phyloP scores from a whole-genome alignment of 1,284 basidiomycete genomes.

The Volvariella surrecta region DNA sequence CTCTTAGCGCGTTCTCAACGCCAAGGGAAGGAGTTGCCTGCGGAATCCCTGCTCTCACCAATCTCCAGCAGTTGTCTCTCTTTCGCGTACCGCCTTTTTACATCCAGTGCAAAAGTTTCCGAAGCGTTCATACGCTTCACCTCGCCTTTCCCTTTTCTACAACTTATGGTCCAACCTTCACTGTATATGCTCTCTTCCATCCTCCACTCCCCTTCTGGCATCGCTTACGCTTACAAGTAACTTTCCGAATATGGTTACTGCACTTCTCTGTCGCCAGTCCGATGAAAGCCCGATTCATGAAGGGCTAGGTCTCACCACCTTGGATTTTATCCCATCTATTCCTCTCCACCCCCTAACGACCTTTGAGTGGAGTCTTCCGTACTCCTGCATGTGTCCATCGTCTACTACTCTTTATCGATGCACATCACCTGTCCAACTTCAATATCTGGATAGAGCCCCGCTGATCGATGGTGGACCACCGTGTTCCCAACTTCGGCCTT shows the following conservation, averaged over 20 bases:
- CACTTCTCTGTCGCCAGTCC: slow-evolving; percentile 6
- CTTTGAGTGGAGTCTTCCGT: slow-evolving; percentile 32
- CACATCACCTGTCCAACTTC: slow-evolving; percentile 25
- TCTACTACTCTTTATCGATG: slow-evolving; percentile 25
- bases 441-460: slow-evolving; percentile 27
- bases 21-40: no score
- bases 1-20: no score
- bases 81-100: no score
- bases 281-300: not conserved
- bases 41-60: no score
- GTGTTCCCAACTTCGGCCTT: no score
- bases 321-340: slow-evolving; percentile 10
- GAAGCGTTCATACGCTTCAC: no score
- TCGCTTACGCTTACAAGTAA: slow-evolving; percentile 32
- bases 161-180: slow-evolving; percentile 28
- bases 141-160: slow-evolving; percentile 11
- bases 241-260: slow-evolving; percentile 21
- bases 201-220: slow-evolving; percentile 28
- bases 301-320: no score
- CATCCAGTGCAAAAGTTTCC: no score
- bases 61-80: no score
- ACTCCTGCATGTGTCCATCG: slow-evolving; percentile 21
- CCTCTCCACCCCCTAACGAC: slow-evolving; percentile 22
- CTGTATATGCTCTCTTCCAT: slow-evolving; percentile 17
- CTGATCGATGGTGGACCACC: slow-evolving; percentile 11